Conservation (phyloP, 75 land plant genomes). For the Ceratopteris richardii region DNA sequence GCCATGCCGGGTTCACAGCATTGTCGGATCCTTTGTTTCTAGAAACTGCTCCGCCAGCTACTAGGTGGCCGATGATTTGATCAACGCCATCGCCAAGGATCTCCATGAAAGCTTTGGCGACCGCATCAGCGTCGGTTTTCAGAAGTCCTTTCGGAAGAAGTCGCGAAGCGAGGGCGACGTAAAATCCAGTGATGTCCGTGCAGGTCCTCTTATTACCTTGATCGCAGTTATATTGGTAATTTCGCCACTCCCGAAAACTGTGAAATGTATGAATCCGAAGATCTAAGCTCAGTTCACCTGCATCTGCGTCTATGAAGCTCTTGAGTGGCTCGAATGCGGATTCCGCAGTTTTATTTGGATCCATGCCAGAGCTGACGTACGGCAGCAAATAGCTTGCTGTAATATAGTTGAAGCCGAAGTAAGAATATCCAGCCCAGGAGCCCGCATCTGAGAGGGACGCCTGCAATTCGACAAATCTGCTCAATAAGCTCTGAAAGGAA, state of each 20-base stretch:
- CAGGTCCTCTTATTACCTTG: neutral
- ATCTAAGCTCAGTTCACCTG: too few relatives aligned
- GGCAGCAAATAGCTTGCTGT: neutral
- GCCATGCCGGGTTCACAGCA: conserved; percentile 31
- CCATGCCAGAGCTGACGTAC: neutral
- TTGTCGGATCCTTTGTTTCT: conserved; percentile 8
- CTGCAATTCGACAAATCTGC: neutral
- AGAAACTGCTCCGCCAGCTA: conserved; percentile 13
- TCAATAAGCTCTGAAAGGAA: neutral
- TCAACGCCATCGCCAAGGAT: neutral
- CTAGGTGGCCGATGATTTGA: conserved; percentile 12
- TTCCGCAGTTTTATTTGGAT: too few relatives aligned
- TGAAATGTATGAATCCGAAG: neutral
- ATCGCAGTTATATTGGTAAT: neutral
- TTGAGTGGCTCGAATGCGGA: too few relatives aligned
- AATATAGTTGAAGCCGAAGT: too few relatives aligned
- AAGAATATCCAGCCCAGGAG: too few relatives aligned
- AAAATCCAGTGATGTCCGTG: conserved; percentile 8
- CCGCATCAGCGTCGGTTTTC: neutral
- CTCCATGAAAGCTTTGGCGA: neutral
- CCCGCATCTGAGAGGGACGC: conserved; percentile 4
- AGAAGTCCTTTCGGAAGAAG: conserved; percentile 7
- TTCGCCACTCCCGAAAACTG: conserved; percentile 14
- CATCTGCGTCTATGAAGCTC: too few relatives aligned
- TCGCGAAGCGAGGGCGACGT: conserved; percentile 6